Percentiles rank a stretch among this genome's conserved stretches.
These are phyloP conservation scores for Coniophora puteana DNA, from an alignment of 1,284 basidiomycete species.

Conservation along the genomic window DNA sequence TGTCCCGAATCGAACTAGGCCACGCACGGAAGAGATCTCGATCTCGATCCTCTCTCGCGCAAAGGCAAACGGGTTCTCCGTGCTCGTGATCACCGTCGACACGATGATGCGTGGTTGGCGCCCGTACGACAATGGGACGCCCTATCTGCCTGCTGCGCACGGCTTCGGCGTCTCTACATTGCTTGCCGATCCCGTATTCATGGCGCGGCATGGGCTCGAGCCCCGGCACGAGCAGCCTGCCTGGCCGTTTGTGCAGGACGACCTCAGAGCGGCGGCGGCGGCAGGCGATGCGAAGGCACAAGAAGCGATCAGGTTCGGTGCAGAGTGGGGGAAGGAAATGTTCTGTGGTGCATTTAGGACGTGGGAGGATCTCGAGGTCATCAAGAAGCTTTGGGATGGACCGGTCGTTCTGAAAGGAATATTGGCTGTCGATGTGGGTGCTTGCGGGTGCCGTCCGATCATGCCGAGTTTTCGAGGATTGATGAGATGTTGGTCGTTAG, in stretches of 20 bases:
- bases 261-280: slow-evolving; percentile 33
- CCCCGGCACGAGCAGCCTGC: slow-evolving; percentile 39
- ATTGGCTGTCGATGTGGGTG: slow-evolving; percentile 41
- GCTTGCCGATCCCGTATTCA: slow-evolving; percentile 69
- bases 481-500: slow-evolving; percentile 28
- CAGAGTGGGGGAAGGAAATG: slow-evolving; percentile 52
- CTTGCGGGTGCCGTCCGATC: too few relatives aligned
- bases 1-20: slow-evolving; percentile 40
- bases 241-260: slow-evolving; percentile 55
- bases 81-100: slow-evolving; percentile 69
- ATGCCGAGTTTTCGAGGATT: background rate
- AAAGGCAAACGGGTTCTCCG: slow-evolving; percentile 60
- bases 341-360: slow-evolving; percentile 54
- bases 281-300: slow-evolving; percentile 46
- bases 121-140: slow-evolving; percentile 55
- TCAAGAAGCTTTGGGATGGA: slow-evolving; percentile 67
- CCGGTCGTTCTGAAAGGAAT: slow-evolving; percentile 72
- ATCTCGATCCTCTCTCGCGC: slow-evolving; percentile 62
- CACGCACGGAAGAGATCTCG: slow-evolving; percentile 56
- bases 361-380: slow-evolving; percentile 64
- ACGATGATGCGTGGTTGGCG: slow-evolving; percentile 67
- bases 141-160: slow-evolving; percentile 62
- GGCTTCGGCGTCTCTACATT: slow-evolving; percentile 59
- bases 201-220: slow-evolving; percentile 44
- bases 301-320: slow-evolving; percentile 41